Base-by-base conservation (phyloP, 2,329 filamentous ascomycete species). In the Colletotrichum neosansevieriae region DNA sequence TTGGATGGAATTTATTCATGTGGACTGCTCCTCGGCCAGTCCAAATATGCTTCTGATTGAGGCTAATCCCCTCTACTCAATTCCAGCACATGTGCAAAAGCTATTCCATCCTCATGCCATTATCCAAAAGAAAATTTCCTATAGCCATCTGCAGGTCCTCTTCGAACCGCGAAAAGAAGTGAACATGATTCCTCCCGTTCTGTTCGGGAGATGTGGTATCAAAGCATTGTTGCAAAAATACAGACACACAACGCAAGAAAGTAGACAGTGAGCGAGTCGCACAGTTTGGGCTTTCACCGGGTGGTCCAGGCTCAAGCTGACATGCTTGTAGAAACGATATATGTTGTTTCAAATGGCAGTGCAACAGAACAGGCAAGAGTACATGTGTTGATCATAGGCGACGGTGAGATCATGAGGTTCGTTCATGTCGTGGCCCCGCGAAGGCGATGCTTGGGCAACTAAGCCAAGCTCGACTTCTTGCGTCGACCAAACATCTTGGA, bases 401-500 rank as follows among this genome's bases (percentile, higher is more conserved):
- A 67, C 32, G 42, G 29, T 51, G 57, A 62, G 44, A 58, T 69
- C 67, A 42, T 69, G 44, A 47, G 32, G 40, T 58, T 69, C 67
- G 40, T 69, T 69, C 53, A 58, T 45, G 57, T 67, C 67, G 63
- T 68, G 50, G 63, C 67, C 53, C 44, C 57, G 49, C 63, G 56
- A 29, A 19, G 63, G 38, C 36, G 13, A 45, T 58, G 34, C 54
- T 34, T 62, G 29, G 49, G n/a, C 58, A 40, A 56, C 68, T 72
- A 81, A 60, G 75, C 76, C 42, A 76, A 73, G 6, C 74, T 72
- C 10, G 79, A 76, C 77, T 85, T 87, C 80, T 84, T 87, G 63
- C 81, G 80, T 61, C 85, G 81, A 49, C 81, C 77, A 74, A 86
- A 86, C 75, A 86, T 81, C 62, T 81, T 84, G 24, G 83, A 80